Evolutionary conservation across 164 flowering plant genomes (phyloP).

Genomic region (Aristolochia californica): DNA sequence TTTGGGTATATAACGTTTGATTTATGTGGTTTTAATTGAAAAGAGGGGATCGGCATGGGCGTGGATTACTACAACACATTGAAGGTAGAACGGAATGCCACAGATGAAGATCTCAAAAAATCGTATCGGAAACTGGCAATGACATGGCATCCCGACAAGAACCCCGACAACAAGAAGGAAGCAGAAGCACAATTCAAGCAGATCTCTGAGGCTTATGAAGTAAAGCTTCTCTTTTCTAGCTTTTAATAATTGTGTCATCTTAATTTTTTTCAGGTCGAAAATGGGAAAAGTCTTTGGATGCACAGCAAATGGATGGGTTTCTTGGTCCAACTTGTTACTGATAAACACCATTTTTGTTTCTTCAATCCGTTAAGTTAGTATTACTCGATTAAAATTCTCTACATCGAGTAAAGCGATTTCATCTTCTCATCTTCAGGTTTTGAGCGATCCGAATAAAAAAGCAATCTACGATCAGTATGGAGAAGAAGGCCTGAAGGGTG

Average conservation of each 20-base stretch:
- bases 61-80: slow-evolving; percentile 29
- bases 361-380: too few relatives aligned
- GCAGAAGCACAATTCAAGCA: slow-evolving; percentile 37
- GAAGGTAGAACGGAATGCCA: slow-evolving; percentile 23
- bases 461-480: slow-evolving; percentile 55
- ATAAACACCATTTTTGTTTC: too few relatives aligned
- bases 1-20: too few relatives aligned
- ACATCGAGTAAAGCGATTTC: too few relatives aligned
- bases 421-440: slow-evolving; percentile 22
- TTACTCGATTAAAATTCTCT: too few relatives aligned
- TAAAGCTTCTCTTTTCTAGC: too few relatives aligned
- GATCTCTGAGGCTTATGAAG: slow-evolving; percentile 34
- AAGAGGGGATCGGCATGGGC: slow-evolving; percentile 13
- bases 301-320: too few relatives aligned
- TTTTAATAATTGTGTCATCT: too few relatives aligned
- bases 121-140: slow-evolving; percentile 28
- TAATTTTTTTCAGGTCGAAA: background rate
- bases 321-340: too few relatives aligned
- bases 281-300: background rate
- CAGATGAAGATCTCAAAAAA: slow-evolving; percentile 29
- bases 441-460: slow-evolving; percentile 52
- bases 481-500: slow-evolving; percentile 53
- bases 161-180: slow-evolving; percentile 22
- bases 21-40: background rate
- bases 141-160: slow-evolving; percentile 38